Evolutionary conservation across 2,329 filamentous ascomycete species (phyloP), one percentile per base, ranked within the genome.

Genomic region (Aciculosporium take): DNA sequence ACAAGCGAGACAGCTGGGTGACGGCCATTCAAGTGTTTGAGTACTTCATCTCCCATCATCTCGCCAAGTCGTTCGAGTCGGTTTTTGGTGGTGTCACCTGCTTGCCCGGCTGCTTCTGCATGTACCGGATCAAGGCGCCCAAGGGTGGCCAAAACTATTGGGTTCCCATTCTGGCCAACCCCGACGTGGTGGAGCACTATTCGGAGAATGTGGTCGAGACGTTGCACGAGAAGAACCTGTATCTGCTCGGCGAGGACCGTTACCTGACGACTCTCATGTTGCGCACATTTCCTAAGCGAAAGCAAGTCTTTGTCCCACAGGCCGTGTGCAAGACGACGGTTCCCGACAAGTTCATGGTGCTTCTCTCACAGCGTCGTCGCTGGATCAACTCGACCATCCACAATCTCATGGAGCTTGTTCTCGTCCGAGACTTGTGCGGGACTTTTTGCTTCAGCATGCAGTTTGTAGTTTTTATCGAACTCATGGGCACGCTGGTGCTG

Each of bases 391-490:
- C 86, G 60, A 98, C 91, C 4, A 83, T 98, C 38, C 91, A 98
- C 70, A 98, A 98, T 58, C 69, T 98, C 34, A 95, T 98, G 84
- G 91, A 98, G 63, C 76, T 98, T 45, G 79, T 96, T 40, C 75
- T 98, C 27, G 93, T 98, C 34, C 79, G 88, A 49, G 91, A 98
- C 67, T 75, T 98, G 13, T 98, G 91, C 57, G 91, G 91, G 50
- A 98, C 91, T 3, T 98, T 98, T 68, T 98, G 93, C 70, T 98
- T 98, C 71, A 94, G 86, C 62, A 98, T 98, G 91, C 91, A 98
- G 64, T 98, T 98, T 58, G 81, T 98, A 49, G 82, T 98, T 48
- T 94, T 88, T 59, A 84, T 98, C 56, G 91, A 98, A 64, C 71
- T 98, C 42, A 74, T 96, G 42, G 91, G 91, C 53, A 98, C 93